Base-by-base conservation (phyloP, 768 basidiomycete species). In the Tulasnella sp. region DNA sequence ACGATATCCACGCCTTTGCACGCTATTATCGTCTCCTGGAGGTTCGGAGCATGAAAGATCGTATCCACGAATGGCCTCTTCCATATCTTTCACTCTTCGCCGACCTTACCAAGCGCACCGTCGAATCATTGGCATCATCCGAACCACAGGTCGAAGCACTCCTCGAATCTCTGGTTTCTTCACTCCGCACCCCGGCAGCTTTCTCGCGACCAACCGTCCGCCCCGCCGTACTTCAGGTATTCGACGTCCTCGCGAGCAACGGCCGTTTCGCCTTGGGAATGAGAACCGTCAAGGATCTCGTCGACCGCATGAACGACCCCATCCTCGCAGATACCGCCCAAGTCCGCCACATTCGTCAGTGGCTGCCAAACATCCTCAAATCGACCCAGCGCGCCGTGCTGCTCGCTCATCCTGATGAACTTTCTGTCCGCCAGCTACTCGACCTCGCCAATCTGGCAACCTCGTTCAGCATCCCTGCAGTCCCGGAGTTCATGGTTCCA, bases 401-500 rank as follows among this genome's bases (percentile, higher is more conserved):
- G 7, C 73, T 40, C 38, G 73, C 73, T 40, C 44, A 40, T 46
- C 71, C 62, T 31, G 77, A 39, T 7, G 77, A 79, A 16, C 39
- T 79, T 18, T 3, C 40, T 18, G 42, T 73, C 6, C 39, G 38
- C 14, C 73, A 34, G 27, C 40, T 71, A 16, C 27, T 73, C 18
- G 71, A 79, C 7, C 34, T 72, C 14, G n/a, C 62, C 27, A 56
- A 71, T n/a, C 40, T 73, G 18, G 71, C 71, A 8, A 42, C n/a
- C 36, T 46, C 42, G 18, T 42, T 40, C 42, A 38, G 71, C 68
- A 58, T 73, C 10, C 39, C 38, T 10, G 24, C 71, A 9, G 52
- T 80, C 71, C 76, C 81, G 74, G 81, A 78, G 31, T 44, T 81
- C 24, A 74, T 56, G 10, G 34, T 81, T 82, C 12, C 79, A 76